Percentiles rank a stretch among this genome's conserved stretches.
These are phyloP conservation scores for Fusarium denticulatum DNA, from an alignment of 2,329 filamentous ascomycete species.

Conservation along the genomic window DNA sequence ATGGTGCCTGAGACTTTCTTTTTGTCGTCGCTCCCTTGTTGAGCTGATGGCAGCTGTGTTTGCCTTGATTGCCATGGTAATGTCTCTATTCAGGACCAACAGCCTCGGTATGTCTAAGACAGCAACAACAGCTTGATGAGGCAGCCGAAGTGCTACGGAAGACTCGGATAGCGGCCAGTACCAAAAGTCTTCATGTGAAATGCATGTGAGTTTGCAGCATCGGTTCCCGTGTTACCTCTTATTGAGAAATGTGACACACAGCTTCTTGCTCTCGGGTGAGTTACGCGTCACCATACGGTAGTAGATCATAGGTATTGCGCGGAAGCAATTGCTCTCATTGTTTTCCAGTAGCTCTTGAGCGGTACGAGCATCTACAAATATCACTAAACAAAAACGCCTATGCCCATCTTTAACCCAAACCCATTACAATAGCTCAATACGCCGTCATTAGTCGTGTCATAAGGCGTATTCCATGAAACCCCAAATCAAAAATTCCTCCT, in stretches of 20 bases:
- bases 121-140: background rate
- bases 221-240: fast-evolving
- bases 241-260: background rate
- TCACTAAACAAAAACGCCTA: background rate
- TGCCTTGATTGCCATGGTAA: background rate
- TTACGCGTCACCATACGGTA: too few relatives aligned
- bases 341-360: background rate
- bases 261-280: too few relatives aligned
- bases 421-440: background rate
- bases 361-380: too few relatives aligned
- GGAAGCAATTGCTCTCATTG: background rate
- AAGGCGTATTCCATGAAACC: background rate
- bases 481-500: background rate
- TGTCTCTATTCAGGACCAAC: background rate
- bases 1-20: background rate
- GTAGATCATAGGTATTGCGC: too few relatives aligned
- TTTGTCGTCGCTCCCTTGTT: background rate
- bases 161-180: background rate
- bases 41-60: background rate
- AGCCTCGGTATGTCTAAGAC: background rate
- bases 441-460: conserved; percentile 19
- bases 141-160: background rate
- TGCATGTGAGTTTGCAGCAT: background rate
- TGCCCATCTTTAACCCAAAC: background rate
- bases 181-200: background rate